phyloP scores from a whole-genome alignment of 164 flowering plant species.

The Liquidambar formosana region DNA sequence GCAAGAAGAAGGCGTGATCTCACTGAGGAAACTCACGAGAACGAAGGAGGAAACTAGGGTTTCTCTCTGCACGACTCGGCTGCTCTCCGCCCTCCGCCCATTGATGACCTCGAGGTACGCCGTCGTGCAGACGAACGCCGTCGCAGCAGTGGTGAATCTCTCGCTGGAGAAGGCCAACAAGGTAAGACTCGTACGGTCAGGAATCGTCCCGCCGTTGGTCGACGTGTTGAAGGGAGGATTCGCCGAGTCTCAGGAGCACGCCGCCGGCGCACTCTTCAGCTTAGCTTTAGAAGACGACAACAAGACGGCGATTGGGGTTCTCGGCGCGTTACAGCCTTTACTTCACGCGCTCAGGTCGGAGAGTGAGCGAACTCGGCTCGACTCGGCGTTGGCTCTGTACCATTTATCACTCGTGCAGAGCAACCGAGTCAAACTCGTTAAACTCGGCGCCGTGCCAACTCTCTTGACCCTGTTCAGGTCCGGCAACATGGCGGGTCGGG shows the following conservation, averaged over 20 bases:
- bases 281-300: constrained; percentile 80
- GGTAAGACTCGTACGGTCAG: constrained; percentile 78
- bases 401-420: constrained; percentile 67
- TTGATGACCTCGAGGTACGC: constrained; percentile 51
- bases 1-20: constrained; percentile 65
- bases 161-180: constrained; percentile 83
- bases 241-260: constrained; percentile 83
- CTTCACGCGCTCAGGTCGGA: constrained; percentile 70
- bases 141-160: constrained; percentile 78
- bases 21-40: constrained; percentile 60
- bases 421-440: constrained; percentile 75
- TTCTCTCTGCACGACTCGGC: constrained; percentile 55
- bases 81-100: constrained; percentile 48
- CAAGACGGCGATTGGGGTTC: constrained; percentile 88
- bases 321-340: constrained; percentile 82
- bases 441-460: constrained; percentile 58
- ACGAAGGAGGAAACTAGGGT: constrained; percentile 46
- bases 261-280: constrained; percentile 91
- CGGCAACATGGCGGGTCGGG: constrained; percentile 42
- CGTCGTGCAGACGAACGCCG: constrained; percentile 65
- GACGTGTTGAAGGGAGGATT: constrained; percentile 66
- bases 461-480: constrained; percentile 47
- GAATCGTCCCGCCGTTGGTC: constrained; percentile 67
- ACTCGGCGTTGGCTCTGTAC: constrained; percentile 85
- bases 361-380: constrained; percentile 68